Percentiles rank a stretch among this genome's conserved stretches.
phyloP scores from a whole-genome alignment of 768 basidiomycete species.

The Collybia sordida region DNA sequence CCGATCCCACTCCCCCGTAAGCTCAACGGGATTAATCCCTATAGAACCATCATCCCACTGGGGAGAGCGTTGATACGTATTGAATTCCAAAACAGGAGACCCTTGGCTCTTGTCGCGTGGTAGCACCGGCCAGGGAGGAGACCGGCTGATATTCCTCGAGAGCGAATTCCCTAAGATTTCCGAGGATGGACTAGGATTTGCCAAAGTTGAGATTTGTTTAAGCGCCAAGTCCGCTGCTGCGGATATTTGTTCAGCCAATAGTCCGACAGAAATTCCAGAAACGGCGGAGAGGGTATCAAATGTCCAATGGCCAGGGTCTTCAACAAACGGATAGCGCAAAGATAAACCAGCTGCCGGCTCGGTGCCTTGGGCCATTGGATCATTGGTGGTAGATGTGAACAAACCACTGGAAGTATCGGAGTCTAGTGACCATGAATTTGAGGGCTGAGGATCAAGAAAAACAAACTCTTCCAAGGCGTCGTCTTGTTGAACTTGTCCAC shows the following conservation, averaged over 20 bases:
- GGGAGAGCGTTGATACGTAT: constrained; percentile 25
- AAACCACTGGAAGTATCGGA: constrained; percentile 1
- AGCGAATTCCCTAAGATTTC: constrained; percentile 1
- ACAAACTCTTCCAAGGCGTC: constrained; percentile 10
- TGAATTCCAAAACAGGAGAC: constrained; percentile 28
- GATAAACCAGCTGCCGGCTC: background rate
- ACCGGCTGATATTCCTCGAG: constrained; percentile 5
- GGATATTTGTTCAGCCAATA: constrained; percentile 33
- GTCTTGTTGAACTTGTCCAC: constrained; percentile 9
- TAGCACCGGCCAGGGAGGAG: constrained; percentile 6
- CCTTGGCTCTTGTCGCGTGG: background rate
- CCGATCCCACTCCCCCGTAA: constrained; percentile 17
- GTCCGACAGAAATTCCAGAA: constrained; percentile 31
- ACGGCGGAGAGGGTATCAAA: constrained; percentile 26
- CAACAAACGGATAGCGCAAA: constrained; percentile 5
- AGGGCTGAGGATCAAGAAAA: constrained; percentile 9
- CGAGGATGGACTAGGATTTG: background rate
- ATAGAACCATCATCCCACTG: constrained; percentile 8
- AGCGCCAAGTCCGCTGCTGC: constrained; percentile 33
- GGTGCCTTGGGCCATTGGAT: background rate
- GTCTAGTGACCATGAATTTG: constrained; percentile 11
- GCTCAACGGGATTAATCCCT: constrained; percentile 41
- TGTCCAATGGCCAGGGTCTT: constrained; percentile 10
- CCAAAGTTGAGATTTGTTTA: constrained; percentile 18
- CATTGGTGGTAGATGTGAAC: background rate